A percentile compares a stretch with the other conserved stretches of the same genome.
These are phyloP conservation scores for Bifiguratus adelaidae DNA, from an alignment of 192 early-diverging fungal species.

Conservation along the genomic window DNA sequence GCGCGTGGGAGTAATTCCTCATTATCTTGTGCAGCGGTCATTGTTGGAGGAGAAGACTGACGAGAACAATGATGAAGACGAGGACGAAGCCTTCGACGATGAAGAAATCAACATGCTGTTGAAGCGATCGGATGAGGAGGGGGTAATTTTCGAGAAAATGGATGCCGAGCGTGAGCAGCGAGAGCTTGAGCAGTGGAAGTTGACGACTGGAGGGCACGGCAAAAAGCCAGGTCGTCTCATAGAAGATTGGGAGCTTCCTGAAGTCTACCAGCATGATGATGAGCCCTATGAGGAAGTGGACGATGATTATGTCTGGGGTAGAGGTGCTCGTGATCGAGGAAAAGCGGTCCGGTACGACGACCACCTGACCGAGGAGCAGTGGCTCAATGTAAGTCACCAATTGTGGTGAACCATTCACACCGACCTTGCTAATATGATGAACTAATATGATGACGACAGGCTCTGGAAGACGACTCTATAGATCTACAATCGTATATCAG, in stretches of 20 bases:
- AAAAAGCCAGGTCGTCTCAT: constrained; percentile 70
- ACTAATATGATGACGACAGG: constrained; percentile 11
- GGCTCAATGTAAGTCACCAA: constrained; percentile 46
- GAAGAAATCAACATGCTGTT: constrained; percentile 91
- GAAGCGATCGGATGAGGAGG: constrained; percentile 76
- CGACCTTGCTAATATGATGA: background rate
- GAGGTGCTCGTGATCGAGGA: constrained; percentile 64
- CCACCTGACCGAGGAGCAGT: constrained; percentile 90
- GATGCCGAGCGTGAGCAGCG: constrained; percentile 57
- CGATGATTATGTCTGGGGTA: constrained; percentile 39
- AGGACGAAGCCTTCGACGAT: constrained; percentile 67
- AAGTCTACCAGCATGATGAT: constrained; percentile 60
- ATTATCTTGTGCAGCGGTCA: constrained; percentile 35
- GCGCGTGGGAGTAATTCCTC: background rate
- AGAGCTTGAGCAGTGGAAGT: constrained; percentile 41
- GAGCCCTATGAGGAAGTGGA: constrained; percentile 34
- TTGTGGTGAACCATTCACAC: background rate
- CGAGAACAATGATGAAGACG: constrained; percentile 52
- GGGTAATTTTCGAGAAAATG: constrained; percentile 58
- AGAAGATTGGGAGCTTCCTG: constrained; percentile 77
- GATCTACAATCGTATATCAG: constrained; percentile 48
- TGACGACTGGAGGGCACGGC: constrained; percentile 41
- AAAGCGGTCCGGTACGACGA: constrained; percentile 82
- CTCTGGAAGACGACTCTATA: constrained; percentile 53
- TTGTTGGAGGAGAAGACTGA: constrained; percentile 82